Base-by-base conservation (phyloP, 768 basidiomycete genomes). In the Podaxis sp. region DNA sequence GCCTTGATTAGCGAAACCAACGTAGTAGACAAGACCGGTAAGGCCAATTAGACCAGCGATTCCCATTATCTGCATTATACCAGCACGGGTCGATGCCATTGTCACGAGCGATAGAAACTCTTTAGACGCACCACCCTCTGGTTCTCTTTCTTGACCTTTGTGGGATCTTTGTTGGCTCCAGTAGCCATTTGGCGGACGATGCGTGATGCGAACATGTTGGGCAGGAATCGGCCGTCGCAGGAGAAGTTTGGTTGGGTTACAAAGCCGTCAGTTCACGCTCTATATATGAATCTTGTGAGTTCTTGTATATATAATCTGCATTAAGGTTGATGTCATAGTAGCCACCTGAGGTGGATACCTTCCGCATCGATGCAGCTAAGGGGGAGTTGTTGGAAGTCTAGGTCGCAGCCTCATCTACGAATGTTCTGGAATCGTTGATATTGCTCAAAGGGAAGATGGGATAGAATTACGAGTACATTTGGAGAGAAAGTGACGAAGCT, bases 181-280 rank as follows among this genome's bases (percentile, higher is more conserved):
- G 59, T 14, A 27, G 59, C 53, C 59, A 61, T 61, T 37, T 61
- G 59, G 23, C 59, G 59, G 42, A 55, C 53, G 35, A 61, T 36
- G 11, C 59, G 52, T 13, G 59, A 54, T 37, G 53, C 51, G 48
- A 61, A 50, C 59, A 61, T 61, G 51, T 7, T 44, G 25, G 27
- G 27, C 18, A 5, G 51, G n/a, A 32, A 11, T 40, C 7, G 10
- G 28, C 51, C 53, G 18, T n/a, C 32, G n/a, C n/a, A 46, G 42
- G 11, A n/a, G 27, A 37, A 37, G 21, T 7, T n/a, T 11, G 13
- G 25, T 25, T 6, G 27, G 36, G 18, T 27, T 27, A 6, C 18
- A 10, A 42, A 16, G 38, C 23, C 23, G 11, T 3, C 14, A 9
- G 13, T 48, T 25, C 21, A 48, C 11, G 3, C 21, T 48, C 18